Evolutionary conservation across 805 yeast species (phyloP), one percentile per base, ranked within the genome.

Genomic region (Candida rishiriensis): DNA sequence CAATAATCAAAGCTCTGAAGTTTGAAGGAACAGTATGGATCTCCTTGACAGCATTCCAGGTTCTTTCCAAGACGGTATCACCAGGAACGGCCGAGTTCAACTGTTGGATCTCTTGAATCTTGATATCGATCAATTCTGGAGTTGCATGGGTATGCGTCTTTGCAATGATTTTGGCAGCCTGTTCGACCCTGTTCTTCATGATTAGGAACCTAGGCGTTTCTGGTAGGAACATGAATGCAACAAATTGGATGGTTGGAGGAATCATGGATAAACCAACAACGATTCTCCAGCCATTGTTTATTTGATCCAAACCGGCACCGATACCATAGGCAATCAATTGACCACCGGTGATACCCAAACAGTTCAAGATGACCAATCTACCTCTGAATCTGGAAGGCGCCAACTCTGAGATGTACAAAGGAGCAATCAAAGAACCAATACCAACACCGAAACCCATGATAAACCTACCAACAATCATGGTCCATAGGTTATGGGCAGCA

Each of bases 371-470:
- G 31, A 95, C 93, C 43, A 91, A 73, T 50, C 98, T 75, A 44
- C 98, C 98, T 62, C 99, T 78, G 62, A 87, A 88, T 63, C 82
- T 79, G 13, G 93, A 78, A 28, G 99, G 98, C 3, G 97, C 96
- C 62, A 90, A 76, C 65, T 91, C 99, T 44, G 88, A 74, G 49
- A 91, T 85, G 73, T 89, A 90, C 45, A 91, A 72, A 1, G 99
- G 99, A n/a, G 98, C 88, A 44, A 88, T 84, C 42, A 91, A 71
- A 2, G 97, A 89, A 1, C 97, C 98, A 43, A 87, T 76, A 54
- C 99, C 99, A 26, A 91, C 97, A 55, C 97, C 98, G 65, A 87
- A 86, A 14, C 99, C 99, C 84, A 93, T 86, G 39, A 91, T 72
- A 52, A 93, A 83, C 62, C 98, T 77, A 36, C 98, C 99, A 12